Conservation (phyloP, 2,329 filamentous ascomycete species). For the Venturiaceae sp. region DNA sequence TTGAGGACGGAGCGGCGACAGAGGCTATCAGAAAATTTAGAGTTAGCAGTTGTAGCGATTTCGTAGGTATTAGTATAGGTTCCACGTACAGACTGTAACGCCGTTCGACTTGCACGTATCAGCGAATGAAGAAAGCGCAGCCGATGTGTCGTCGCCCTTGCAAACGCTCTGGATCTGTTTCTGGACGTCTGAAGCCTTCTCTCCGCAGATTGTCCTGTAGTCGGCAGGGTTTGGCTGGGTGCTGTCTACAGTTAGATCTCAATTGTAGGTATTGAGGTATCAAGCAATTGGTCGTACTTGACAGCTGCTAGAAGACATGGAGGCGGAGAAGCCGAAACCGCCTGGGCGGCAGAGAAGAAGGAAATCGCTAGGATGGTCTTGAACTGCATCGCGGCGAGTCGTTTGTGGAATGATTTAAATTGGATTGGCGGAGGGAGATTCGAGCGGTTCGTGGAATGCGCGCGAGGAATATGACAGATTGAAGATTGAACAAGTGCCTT, state of each 20-base stretch:
- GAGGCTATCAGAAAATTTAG: neutral
- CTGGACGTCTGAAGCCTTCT: neutral
- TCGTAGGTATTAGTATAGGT: neutral
- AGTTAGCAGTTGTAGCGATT: neutral
- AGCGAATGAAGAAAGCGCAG: neutral
- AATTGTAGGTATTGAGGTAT: too few relatives aligned
- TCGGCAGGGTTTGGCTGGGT: neutral
- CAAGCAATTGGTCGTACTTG: neutral
- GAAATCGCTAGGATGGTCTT: slow-evolving; percentile 1
- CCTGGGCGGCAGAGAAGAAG: neutral
- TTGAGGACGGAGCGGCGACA: neutral
- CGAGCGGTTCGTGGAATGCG: neutral
- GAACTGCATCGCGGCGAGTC: slow-evolving; percentile 1
- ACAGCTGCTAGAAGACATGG: slow-evolving; percentile 5
- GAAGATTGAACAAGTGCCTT: neutral
- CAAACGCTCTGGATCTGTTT: neutral
- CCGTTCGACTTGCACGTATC: slow-evolving; percentile 3
- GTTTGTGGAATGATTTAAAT: neutral
- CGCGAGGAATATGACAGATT: neutral
- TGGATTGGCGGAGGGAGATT: neutral
- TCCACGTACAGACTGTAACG: neutral
- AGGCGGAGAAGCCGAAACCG: neutral
- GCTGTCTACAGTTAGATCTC: neutral
- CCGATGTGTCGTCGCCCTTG: neutral
- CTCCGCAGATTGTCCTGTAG: neutral